A percentile compares a stretch with the other conserved stretches of the same genome.
Conservation (phyloP, 495 filamentous ascomycete species). For the Neurospora tetraspora region DNA sequence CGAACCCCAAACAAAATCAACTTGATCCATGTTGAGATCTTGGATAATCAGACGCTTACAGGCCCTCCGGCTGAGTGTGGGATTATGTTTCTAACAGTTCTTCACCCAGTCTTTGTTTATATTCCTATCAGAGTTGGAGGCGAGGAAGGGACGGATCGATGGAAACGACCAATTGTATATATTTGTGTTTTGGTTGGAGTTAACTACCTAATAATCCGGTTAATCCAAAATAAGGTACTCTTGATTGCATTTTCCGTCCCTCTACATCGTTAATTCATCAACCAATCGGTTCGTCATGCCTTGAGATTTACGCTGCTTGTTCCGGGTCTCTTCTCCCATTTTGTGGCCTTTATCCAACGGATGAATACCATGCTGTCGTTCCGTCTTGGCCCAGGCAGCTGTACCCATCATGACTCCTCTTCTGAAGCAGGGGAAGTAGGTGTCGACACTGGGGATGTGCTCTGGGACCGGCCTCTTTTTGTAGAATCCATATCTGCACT, state of each 20-base stretch:
- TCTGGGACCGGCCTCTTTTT: not conserved
- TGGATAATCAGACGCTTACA: not conserved
- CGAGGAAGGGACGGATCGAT: not conserved
- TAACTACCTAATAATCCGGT: not conserved
- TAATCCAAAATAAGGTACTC: not conserved
- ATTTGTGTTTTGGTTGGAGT: not conserved
- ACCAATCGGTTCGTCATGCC: not conserved
- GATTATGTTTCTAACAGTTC: not conserved
- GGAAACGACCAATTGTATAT: not conserved
- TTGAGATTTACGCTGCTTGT: not conserved
- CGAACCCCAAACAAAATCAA: not conserved
- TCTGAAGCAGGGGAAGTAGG: not conserved
- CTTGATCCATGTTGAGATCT: not conserved
- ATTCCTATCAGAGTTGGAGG: not conserved
- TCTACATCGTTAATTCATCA: not conserved
- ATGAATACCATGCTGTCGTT: not conserved
- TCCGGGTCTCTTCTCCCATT: not conserved
- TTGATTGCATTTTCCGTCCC: not conserved
- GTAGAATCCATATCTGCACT: not conserved
- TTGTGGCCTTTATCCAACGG: not conserved
- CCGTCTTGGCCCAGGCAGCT: not conserved
- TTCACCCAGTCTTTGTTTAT: not conserved
- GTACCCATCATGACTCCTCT: not conserved
- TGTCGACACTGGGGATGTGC: not conserved
- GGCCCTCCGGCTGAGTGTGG: not conserved